phyloP scores from a whole-genome alignment of 2,329 filamentous ascomycete species.

The Onygena corvina region DNA sequence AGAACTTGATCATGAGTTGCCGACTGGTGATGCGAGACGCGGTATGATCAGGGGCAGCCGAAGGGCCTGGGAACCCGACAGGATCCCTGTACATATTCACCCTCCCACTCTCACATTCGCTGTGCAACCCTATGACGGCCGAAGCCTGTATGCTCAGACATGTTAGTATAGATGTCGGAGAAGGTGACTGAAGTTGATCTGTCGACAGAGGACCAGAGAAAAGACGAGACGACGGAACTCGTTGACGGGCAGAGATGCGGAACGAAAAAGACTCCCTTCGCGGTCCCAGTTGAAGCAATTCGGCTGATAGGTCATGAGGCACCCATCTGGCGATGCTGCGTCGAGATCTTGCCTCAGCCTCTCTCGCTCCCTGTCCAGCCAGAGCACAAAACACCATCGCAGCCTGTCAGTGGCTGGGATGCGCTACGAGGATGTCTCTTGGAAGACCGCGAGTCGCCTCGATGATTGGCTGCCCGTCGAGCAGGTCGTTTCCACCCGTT shows the following conservation, averaged over 20 bases:
- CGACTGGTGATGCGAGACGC: background rate
- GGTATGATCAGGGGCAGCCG: conserved; percentile 5
- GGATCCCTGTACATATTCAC: too few relatives aligned
- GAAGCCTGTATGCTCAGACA: too few relatives aligned
- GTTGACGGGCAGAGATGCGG: too few relatives aligned
- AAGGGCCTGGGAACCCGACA: too few relatives aligned
- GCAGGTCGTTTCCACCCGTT: conserved; percentile 3
- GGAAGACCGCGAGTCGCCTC: background rate
- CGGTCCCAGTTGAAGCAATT: background rate
- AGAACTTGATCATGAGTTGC: conserved; percentile 1
- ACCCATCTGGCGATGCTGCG: background rate
- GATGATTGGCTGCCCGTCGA: conserved; percentile 6
- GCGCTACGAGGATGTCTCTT: background rate
- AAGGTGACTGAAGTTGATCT: too few relatives aligned
- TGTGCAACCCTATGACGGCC: too few relatives aligned
- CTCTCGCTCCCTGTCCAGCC: conserved; percentile 2
- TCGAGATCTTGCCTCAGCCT: conserved; percentile 4
- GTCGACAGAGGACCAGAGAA: background rate
- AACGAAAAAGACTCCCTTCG: background rate
- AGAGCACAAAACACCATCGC: background rate
- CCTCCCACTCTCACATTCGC: too few relatives aligned
- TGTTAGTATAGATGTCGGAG: too few relatives aligned
- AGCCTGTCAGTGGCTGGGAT: conserved; percentile 5
- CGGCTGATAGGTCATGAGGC: conserved; percentile 2
- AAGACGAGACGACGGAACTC: background rate